phyloP scores from a whole-genome alignment of 768 basidiomycete genomes.

The Boletus vermiculosoides region DNA sequence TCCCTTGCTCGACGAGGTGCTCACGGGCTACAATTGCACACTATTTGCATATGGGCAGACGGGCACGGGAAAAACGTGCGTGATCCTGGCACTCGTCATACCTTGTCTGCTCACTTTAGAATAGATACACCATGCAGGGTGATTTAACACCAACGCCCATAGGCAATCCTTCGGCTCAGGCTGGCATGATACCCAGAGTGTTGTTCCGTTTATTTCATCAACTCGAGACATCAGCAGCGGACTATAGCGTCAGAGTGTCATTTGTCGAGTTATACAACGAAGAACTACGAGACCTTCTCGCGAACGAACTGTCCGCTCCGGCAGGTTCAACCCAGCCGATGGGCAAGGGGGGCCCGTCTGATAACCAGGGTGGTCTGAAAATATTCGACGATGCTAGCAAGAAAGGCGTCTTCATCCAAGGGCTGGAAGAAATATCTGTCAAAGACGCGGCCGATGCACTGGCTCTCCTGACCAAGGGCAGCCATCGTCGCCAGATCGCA shows the following conservation, averaged over 20 bases:
- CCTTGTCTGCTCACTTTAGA: conserved; percentile 11
- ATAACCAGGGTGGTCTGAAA: conserved; percentile 63
- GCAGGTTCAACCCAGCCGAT: conserved; percentile 71
- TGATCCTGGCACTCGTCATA: conserved; percentile 10
- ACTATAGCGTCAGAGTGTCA: conserved; percentile 92
- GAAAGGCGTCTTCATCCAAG: conserved; percentile 90
- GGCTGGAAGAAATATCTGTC: conserved; percentile 86
- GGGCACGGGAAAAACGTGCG: conserved; percentile 97
- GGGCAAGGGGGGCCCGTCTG: conserved; percentile 58
- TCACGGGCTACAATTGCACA: conserved; percentile 95
- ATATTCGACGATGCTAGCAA: conserved; percentile 92
- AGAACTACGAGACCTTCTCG: conserved; percentile 91
- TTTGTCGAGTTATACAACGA: conserved; percentile 98
- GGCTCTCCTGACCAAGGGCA: conserved; percentile 82
- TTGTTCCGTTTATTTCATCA: conserved; percentile 89
- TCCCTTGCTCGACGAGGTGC: conserved; percentile 91
- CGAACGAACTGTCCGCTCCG: conserved; percentile 72
- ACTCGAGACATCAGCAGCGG: conserved; percentile 70
- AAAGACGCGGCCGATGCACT: conserved; percentile 82
- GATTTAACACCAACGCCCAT: conserved; percentile 79
- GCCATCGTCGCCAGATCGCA: conserved; percentile 87
- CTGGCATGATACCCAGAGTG: conserved; percentile 95
- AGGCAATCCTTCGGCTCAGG: conserved; percentile 83
- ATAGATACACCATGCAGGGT: conserved; percentile 95
- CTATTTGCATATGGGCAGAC: conserved; percentile 99